phyloP scores from a whole-genome alignment of 1,284 basidiomycete species.

The Trametes sp. region DNA sequence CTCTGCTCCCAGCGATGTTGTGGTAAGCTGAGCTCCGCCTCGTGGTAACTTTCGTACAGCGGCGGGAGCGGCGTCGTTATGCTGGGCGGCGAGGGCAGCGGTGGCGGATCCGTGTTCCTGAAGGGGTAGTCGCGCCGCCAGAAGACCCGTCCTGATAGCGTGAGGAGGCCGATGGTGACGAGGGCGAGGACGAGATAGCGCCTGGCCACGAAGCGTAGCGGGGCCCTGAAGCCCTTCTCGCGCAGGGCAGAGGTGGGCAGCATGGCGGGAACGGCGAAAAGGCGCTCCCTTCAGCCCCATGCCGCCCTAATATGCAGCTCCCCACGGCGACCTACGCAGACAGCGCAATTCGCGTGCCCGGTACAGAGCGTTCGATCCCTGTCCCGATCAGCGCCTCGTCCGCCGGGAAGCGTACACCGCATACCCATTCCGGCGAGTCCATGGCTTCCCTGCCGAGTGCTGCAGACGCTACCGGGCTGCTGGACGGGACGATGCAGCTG shows the following conservation, averaged over 20 bases:
- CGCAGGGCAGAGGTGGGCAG: constrained; percentile 10
- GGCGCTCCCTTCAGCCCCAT: background rate
- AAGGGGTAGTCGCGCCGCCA: background rate
- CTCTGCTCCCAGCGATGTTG: constrained; percentile 20
- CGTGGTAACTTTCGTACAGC: constrained; percentile 19
- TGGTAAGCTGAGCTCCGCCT: constrained; percentile 16
- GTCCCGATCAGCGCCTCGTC: background rate
- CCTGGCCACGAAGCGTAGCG: constrained; percentile 7
- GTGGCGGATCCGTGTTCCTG: background rate
- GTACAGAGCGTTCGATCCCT: no score
- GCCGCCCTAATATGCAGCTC: background rate
- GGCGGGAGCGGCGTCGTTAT: constrained; percentile 11
- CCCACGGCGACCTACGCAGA: background rate
- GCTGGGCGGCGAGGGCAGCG: constrained; percentile 1
- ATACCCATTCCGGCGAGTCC: background rate
- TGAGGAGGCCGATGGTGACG: background rate
- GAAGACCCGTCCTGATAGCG: background rate
- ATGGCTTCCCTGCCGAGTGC: background rate
- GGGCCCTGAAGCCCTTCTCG: constrained; percentile 1
- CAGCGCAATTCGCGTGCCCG: no score
- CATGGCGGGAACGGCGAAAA: background rate
- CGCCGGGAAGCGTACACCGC: background rate
- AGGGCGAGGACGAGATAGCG: constrained; percentile 13
- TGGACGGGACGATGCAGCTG: no score
- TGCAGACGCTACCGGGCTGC: no score